phyloP scores from a whole-genome alignment of 768 basidiomycete species.

The Kwoniella dejecticola region DNA sequence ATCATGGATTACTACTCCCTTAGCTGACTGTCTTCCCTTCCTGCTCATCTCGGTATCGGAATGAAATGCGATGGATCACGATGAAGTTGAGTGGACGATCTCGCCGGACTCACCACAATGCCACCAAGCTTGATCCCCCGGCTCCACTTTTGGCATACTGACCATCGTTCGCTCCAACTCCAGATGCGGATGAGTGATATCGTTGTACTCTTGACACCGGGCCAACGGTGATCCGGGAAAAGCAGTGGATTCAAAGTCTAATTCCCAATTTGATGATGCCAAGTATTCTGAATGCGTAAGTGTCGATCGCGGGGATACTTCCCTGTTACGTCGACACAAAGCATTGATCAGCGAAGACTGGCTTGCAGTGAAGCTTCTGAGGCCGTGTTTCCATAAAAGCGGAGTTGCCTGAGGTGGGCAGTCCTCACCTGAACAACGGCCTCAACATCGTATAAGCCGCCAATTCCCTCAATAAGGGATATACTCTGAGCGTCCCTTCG shows the following conservation, averaged over 20 bases:
- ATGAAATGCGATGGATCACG: too few species aligned
- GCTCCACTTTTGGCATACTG: conserved; percentile 63
- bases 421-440: conserved; percentile 64
- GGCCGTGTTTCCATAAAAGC: too few species aligned
- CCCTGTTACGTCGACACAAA: neutral
- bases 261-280: conserved; percentile 62
- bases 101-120: conserved; percentile 45
- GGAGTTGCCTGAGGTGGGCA: too few species aligned
- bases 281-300: conserved; percentile 48
- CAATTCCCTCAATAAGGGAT: conserved; percentile 63
- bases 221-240: conserved; percentile 66
- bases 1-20: too few species aligned
- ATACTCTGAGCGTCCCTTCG: conserved; percentile 68
- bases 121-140: conserved; percentile 67
- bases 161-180: conserved; percentile 64
- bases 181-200: conserved; percentile 67
- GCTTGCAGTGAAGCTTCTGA: too few species aligned
- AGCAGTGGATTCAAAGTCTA: conserved; percentile 58
- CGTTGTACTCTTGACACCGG: conserved; percentile 63
- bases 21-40: too few species aligned
- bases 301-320: neutral
- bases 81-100: too few species aligned
- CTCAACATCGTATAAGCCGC: conserved; percentile 67
- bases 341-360: neutral
- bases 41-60: too few species aligned